phyloP scores from a whole-genome alignment of 2,329 filamentous ascomycete genomes.

The Aureobasidium zeae region DNA sequence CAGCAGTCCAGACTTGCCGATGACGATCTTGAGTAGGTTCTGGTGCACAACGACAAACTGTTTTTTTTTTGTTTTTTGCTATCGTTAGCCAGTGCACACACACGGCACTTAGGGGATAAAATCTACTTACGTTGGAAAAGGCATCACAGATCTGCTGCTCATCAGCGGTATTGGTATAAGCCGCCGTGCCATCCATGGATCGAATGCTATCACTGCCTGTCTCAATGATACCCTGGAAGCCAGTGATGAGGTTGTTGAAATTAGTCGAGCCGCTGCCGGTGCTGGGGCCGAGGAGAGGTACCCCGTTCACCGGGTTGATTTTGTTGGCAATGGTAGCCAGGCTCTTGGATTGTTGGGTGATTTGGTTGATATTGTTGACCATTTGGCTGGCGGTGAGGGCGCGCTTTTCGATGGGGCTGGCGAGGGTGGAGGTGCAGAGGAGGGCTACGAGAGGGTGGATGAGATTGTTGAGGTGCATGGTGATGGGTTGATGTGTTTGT shows the following conservation, averaged over 20 bases:
- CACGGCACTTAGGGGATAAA: neutral
- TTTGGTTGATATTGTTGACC: conserved; percentile 15
- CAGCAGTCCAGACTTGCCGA: conserved; percentile 29
- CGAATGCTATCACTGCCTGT: conserved; percentile 19
- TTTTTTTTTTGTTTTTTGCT: neutral
- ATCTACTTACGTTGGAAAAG: conserved; percentile 23
- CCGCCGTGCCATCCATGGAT: conserved; percentile 19
- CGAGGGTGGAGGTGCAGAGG: neutral
- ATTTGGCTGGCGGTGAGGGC: conserved; percentile 11
- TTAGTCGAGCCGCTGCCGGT: conserved; percentile 1
- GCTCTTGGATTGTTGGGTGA: conserved; percentile 14
- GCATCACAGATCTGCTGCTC: conserved; percentile 22
- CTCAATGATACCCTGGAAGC: conserved; percentile 26
- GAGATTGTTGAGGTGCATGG: conserved; percentile 2
- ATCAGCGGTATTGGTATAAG: conserved; percentile 17
- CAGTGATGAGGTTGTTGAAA: conserved; percentile 25
- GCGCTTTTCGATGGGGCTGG: conserved; percentile 14
- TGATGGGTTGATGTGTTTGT: neutral
- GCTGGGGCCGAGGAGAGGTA: conserved; percentile 3
- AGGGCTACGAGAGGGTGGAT: conserved; percentile 5
- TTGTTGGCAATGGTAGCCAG: conserved; percentile 8
- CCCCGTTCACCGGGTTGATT: conserved; percentile 4
- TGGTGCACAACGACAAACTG: conserved; percentile 28
- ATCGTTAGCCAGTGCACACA: neutral
- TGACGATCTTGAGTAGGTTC: conserved; percentile 29